A percentile compares a stretch with the other conserved stretches of the same genome.
phyloP scores from a whole-genome alignment of 2,329 filamentous ascomycete species.

The Ophiostoma triangulosporum region DNA sequence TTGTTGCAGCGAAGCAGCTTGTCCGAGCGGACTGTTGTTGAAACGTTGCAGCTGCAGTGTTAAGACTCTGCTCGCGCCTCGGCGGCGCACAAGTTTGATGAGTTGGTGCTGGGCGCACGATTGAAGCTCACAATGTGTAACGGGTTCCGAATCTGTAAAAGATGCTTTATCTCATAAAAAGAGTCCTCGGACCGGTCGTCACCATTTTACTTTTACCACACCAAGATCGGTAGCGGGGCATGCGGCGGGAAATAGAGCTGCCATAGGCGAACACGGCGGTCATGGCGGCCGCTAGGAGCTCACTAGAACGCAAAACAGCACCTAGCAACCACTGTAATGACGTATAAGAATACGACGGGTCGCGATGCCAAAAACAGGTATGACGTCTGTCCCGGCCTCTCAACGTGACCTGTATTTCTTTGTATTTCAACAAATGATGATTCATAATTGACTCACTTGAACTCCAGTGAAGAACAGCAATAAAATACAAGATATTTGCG shows the following conservation, averaged over 20 bases:
- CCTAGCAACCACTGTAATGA: constrained; percentile 1
- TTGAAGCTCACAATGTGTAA: not conserved
- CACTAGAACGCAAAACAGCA: not conserved
- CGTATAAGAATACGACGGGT: not conserved
- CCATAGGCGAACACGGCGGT: constrained; percentile 2
- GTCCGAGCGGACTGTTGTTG: constrained; percentile 2
- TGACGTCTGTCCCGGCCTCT: not conserved
- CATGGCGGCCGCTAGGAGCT: not conserved
- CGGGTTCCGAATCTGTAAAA: too few relatives aligned
- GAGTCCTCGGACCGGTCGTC: constrained; percentile 3
- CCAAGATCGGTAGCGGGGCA: constrained; percentile 6
- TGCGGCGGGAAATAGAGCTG: not conserved
- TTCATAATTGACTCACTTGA: too few relatives aligned
- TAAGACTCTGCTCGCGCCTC: not conserved
- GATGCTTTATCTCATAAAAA: too few relatives aligned
- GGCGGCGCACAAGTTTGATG: not conserved
- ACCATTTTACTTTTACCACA: not conserved
- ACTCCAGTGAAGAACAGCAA: too few relatives aligned
- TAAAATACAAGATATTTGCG: too few relatives aligned
- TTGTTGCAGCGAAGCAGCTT: constrained; percentile 6
- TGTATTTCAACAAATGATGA: too few relatives aligned
- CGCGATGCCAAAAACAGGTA: not conserved
- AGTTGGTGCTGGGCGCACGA: not conserved
- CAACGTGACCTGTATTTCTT: too few relatives aligned
- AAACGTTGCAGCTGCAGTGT: constrained; percentile 1